phyloP scores from a whole-genome alignment of 1,139 yeast species.

The Geotrichum armillariae region DNA sequence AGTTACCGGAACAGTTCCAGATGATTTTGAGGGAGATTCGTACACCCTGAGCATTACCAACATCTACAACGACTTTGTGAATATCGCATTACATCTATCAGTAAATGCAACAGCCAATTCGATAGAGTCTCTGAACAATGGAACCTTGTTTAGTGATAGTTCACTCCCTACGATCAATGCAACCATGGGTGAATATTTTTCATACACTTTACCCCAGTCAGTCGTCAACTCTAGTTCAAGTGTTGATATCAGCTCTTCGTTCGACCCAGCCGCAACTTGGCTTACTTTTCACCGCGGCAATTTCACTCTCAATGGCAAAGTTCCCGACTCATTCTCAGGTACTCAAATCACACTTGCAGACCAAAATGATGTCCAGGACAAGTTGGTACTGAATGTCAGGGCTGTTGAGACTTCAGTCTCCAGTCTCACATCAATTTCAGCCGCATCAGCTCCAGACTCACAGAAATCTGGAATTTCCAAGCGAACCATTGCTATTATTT shows the following conservation, averaged over 20 bases:
- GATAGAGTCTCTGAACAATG: constrained; percentile 9
- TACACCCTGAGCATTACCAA: constrained; percentile 57
- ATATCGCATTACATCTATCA: constrained; percentile 50
- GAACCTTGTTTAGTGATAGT: constrained; percentile 21
- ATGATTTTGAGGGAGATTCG: constrained; percentile 44
- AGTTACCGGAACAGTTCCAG: constrained; percentile 54
- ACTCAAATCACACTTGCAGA: constrained; percentile 39
- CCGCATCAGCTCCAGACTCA: constrained; percentile 23
- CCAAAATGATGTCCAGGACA: constrained; percentile 22
- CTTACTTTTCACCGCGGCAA: constrained; percentile 13
- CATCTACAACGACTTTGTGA: constrained; percentile 61
- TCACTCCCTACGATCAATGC: constrained; percentile 53
- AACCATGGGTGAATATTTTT: constrained; percentile 59
- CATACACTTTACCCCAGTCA: constrained; percentile 53
- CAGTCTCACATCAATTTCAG: constrained; percentile 25
- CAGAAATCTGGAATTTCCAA: constrained; percentile 32
- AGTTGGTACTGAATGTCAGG: constrained; percentile 41
- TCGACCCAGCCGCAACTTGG: constrained; percentile 15
- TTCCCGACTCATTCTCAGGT: constrained; percentile 13
- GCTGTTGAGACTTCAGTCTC: constrained; percentile 28
- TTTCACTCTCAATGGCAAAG: constrained; percentile 17
- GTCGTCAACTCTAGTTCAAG: constrained; percentile 35
- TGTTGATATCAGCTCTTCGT: constrained; percentile 3
- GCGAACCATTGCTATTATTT: constrained; percentile 71
- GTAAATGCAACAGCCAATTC: not conserved